phyloP scores from a whole-genome alignment of 768 basidiomycete genomes.

The Lyophyllum decastes region DNA sequence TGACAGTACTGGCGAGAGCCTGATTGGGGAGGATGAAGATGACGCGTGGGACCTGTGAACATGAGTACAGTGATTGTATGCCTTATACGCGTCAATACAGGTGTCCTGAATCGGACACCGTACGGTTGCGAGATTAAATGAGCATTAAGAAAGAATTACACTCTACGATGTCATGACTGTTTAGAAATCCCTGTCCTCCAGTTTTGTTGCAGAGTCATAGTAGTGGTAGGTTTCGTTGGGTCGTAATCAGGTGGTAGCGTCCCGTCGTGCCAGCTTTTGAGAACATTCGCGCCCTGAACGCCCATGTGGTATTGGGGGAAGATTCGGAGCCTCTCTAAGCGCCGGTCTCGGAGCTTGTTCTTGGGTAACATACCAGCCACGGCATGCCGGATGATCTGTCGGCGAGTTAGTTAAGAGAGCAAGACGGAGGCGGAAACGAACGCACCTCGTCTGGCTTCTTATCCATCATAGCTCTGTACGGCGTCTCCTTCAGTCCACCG shows the following conservation, averaged over 20 bases:
- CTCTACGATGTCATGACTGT: constrained; percentile 14
- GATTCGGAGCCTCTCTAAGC: constrained; percentile 86
- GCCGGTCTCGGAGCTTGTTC: constrained; percentile 89
- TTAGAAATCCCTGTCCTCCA: constrained; percentile 21
- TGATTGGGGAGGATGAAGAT: not conserved
- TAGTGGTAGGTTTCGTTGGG: constrained; percentile 41
- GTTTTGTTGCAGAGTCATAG: constrained; percentile 35
- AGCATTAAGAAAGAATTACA: constrained; percentile 3
- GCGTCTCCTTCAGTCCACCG: constrained; percentile 90
- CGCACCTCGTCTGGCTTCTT: constrained; percentile 88
- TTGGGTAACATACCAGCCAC: constrained; percentile 99
- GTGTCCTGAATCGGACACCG: not conserved
- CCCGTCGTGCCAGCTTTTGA: constrained; percentile 85
- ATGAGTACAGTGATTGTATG: not conserved
- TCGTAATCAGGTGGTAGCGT: constrained; percentile 55
- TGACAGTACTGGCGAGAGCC: not conserved
- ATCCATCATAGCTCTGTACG: constrained; percentile 81
- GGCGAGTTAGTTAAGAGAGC: not conserved
- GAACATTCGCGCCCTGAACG: constrained; percentile 71
- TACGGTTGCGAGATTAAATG: not conserved
- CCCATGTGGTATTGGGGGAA: constrained; percentile 83
- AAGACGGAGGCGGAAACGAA: constrained; percentile 8
- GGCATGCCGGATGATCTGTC: constrained; percentile 90
- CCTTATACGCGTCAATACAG: not conserved
- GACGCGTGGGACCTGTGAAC: not conserved